Base-by-base conservation (phyloP, 768 basidiomycete genomes). In the Suillus fuscotomentosus region DNA sequence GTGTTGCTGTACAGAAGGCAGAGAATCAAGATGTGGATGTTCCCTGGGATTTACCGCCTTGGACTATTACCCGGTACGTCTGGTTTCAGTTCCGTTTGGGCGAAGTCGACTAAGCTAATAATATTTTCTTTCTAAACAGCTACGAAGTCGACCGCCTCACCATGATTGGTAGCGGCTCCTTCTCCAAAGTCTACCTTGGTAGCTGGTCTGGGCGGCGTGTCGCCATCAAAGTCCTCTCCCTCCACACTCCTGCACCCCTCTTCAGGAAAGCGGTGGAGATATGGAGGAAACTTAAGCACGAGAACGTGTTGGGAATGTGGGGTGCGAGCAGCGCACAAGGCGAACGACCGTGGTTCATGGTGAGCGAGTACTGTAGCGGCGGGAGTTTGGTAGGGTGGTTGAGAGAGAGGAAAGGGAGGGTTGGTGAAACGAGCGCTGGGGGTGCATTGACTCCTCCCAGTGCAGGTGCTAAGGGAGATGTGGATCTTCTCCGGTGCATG, bases 101-200 rank as follows among this genome's bases (percentile, higher is more conserved):
- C 11, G 42, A n/a, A 13, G 50, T 34, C 36, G 50, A 42, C 67
- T 56, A 38, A 42, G 53, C 41, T 66, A 13, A 22, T 27, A n/a
- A 8, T 43, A 27, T 13, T 38, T 36, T n/a, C n/a, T n/a, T 31
- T 68, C 20, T 67, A 60, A 67, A 59, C 56, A 86, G 86, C 60
- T 91, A 90, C 69, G 94, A 95, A 76, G 84, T 94, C 41, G 88
- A 89, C 63, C 83, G 86, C 3, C 88, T 88, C 43, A 77, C 80
- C 63, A 84, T 86, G 72, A 87, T 95, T 64, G 89, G 91, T 5
- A 70, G 86, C 22, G 92, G 92, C 0, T 88, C 85, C 75, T 91
- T 92, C 77, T 89, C 89, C 14, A 85, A 89, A 62, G 91, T 94
- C 8, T 93, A 89, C 75, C 80, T 81, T n/a, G 93, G 92, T 0